Base-by-base conservation (phyloP, 805 yeast genomes). In the Blastobotrys chiropterorum region DNA sequence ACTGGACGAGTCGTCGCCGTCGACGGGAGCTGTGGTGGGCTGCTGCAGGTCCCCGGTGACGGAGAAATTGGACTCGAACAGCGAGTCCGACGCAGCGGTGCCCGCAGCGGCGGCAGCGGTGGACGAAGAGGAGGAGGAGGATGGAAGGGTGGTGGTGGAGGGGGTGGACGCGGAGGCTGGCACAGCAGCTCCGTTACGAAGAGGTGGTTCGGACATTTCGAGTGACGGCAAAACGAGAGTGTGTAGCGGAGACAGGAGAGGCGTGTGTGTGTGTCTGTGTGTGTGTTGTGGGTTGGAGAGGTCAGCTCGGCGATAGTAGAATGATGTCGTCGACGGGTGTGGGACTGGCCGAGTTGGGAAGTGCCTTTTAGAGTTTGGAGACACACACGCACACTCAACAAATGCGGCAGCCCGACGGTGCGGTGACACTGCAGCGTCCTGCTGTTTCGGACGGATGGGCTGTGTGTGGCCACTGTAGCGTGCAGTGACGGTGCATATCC, bases 51-150 rank as follows among this genome's bases (percentile, higher is more conserved):
- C 49, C 17, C 16, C 38, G 31, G 26, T 13, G 6, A 43, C 46
- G 20, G 54, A 51, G 39, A 51, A 51, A 19, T 21, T 38, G 30
- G 57, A 43, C 43, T 38, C 47, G 43, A 44, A 46, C 45, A 52
- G 30, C 40, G 50, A 44, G 44, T 53, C 53, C 38, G 26, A 11
- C 17, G 16, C 20, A n/a, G n/a, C n/a, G n/a, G n/a, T n/a, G n/a
- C n/a, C n/a, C n/a, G n/a, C n/a, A n/a, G n/a, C n/a, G n/a, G n/a
- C n/a, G n/a, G n/a, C n/a, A n/a, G n/a, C n/a, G n/a, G n/a, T n/a
- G n/a, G n/a, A n/a, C n/a, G n/a, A n/a, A n/a, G n/a, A n/a, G n/a
- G n/a, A n/a, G 45, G 45, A 6, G 17, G 42, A 42, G 8, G 45
- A 7, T 8, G n/a, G 20, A n/a, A 13, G 16, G 8, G 13, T 19